Evolutionary conservation across 768 basidiomycete species (phyloP), one percentile per base, ranked within the genome.

Genomic region (Suillus decipiens): DNA sequence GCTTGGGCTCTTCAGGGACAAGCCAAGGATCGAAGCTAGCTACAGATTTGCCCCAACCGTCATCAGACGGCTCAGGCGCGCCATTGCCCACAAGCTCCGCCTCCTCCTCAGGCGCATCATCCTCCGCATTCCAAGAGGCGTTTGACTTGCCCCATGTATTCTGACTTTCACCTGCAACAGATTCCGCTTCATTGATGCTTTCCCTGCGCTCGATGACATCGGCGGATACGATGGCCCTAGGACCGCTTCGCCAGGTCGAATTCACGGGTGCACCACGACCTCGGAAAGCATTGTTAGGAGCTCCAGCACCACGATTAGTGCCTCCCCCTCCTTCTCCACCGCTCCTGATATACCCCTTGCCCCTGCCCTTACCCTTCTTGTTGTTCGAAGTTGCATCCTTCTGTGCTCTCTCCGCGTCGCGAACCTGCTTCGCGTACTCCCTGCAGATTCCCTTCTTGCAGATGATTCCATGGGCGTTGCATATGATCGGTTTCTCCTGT

Each of bases 361-460:
- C 33, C 15, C 24, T 68, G 12, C 54, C 61, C 24, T 37, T 56
- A 5, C 62, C 68, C 57, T 66, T 75, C 60, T 74, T 74, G 36
- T 53, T 15, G 9, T 19, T 19, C 28, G 19, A 31, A 39, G 3
- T 6, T 1, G 65, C 64, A 59, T 28, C 70, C 63, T 66, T 68
- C 63, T 64, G 61, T 11, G 64, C 68, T 31, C 67, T 63, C 53
- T 67, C 69, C 5, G 51, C 2, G 1, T 63, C 47, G 28, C 74
- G 71, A 22, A 69, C 11, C 63, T 73, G 71, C 37, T n/a, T 67
- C 2, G 73, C 74, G 53, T 77, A 76, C 62, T 73, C 73, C 57
- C 56, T 60, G 41, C 78, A 79, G 51, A 79, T 78, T 59, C 77
- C 75, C 64, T 75, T 76, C 62, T 67, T 76, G 68, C 78, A 79